Percentiles rank a stretch among this genome's conserved stretches.
phyloP scores from a whole-genome alignment of 2,329 filamentous ascomycete genomes.

The Ascochyta lentis region DNA sequence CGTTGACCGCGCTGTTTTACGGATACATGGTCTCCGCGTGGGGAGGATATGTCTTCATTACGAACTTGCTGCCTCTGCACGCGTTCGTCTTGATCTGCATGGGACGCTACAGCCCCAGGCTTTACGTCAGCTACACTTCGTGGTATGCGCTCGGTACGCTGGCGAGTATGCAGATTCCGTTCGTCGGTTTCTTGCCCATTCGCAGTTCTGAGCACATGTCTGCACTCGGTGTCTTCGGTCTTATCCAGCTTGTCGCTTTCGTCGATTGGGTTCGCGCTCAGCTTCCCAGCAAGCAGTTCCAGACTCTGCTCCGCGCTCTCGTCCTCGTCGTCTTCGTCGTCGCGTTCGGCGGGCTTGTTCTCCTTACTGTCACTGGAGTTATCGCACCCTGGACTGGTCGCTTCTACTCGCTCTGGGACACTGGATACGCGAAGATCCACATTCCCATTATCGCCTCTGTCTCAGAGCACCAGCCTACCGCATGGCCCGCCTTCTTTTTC shows the following conservation, averaged over 20 bases:
- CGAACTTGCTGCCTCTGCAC: conserved; percentile 92
- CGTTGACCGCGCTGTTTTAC: conserved; percentile 92
- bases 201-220: conserved; percentile 99
- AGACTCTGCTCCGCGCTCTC: conserved; percentile 81
- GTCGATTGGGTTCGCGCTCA: conserved; percentile 89
- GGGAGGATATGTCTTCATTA: conserved; percentile 99
- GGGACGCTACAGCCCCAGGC: conserved; percentile 90
- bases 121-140: conserved; percentile 96
- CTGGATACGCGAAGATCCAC: conserved; percentile 97
- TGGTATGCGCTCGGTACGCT: conserved; percentile 97
- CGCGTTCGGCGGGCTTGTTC: conserved; percentile 76
- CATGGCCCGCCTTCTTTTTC: conserved; percentile 99
- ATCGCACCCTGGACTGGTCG: conserved; percentile 98
- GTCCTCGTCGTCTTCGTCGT: conserved; percentile 77
- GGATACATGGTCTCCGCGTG: conserved; percentile 99
- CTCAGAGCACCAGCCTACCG: conserved; percentile 97
- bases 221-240: conserved; percentile 91
- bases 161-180: conserved; percentile 99
- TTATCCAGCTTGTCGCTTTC: conserved; percentile 91
- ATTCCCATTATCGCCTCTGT: conserved; percentile 99
- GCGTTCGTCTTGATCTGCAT: conserved; percentile 94
- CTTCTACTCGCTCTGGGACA: conserved; percentile 99
- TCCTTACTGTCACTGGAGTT: conserved; percentile 83
- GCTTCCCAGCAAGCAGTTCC: conserved; percentile 90
- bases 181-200: conserved; percentile 95